phyloP scores from a whole-genome alignment of 2,329 filamentous ascomycete genomes.

The Penicillium brevicompactum region DNA sequence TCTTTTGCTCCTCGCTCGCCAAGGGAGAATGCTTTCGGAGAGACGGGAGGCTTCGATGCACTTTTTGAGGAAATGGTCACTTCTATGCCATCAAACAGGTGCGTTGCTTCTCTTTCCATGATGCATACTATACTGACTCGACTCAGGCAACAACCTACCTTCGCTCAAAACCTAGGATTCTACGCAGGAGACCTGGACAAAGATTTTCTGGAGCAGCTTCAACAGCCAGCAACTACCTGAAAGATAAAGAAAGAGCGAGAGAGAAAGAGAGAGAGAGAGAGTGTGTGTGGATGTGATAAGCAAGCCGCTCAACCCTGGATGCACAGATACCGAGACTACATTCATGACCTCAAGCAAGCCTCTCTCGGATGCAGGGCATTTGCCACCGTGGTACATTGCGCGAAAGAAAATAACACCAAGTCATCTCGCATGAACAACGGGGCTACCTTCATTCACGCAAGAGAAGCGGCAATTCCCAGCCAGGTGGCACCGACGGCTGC shows the following conservation, averaged over 20 bases:
- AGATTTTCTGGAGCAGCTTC: conserved; percentile 22
- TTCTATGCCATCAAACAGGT: conserved; percentile 19
- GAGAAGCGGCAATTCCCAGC: neutral
- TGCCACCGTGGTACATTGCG: too few relatives aligned
- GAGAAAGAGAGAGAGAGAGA: neutral
- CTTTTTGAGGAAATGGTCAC: conserved; percentile 25
- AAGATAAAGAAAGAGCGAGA: too few relatives aligned
- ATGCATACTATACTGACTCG: neutral
- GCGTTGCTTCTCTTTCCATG: neutral
- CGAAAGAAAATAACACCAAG: too few relatives aligned
- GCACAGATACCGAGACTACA: too few relatives aligned
- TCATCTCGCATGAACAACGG: neutral
- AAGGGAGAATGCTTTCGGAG: neutral
- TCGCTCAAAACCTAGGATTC: conserved; percentile 26
- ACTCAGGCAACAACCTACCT: conserved; percentile 18
- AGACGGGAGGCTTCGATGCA: conserved; percentile 16
- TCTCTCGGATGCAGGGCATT: too few relatives aligned
- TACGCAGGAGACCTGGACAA: conserved; percentile 24
- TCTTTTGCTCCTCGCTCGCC: neutral
- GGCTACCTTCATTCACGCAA: neutral
- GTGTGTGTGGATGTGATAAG: too few relatives aligned
- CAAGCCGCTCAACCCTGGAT: too few relatives aligned
- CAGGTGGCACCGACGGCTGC: conserved; percentile 2
- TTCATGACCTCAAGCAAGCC: too few relatives aligned
- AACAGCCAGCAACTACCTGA: conserved; percentile 7